Evolutionary conservation across 352 stramenopile species (phyloP).

Genomic region (Globisporangium okanoganense): DNA sequence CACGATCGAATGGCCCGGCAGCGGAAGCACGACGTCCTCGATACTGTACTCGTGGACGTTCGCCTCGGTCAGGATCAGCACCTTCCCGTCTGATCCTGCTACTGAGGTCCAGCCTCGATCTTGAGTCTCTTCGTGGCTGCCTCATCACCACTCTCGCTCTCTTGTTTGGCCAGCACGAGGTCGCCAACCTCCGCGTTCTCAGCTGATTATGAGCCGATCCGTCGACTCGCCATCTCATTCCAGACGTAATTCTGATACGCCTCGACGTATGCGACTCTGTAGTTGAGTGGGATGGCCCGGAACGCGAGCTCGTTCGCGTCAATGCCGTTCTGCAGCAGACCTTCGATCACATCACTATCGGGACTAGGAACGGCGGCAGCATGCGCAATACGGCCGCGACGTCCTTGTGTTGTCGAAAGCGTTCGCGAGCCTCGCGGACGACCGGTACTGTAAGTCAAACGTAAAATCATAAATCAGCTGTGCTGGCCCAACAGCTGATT

Average conservation of each 20-base stretch:
- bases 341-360: slow-evolving; percentile 70
- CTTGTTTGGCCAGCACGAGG: slow-evolving; percentile 74
- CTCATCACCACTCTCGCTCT: not conserved
- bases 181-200: slow-evolving; percentile 82
- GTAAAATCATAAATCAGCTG: too few species aligned
- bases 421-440: slow-evolving; percentile 67
- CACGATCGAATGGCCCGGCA: slow-evolving; percentile 86
- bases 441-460: too few species aligned
- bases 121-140: slow-evolving; percentile 10
- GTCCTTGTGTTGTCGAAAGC: slow-evolving; percentile 84
- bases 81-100: slow-evolving; percentile 27
- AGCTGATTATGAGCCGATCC: slow-evolving; percentile 69
- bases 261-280: slow-evolving; percentile 68
- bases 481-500: too few species aligned
- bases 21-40: slow-evolving; percentile 92
- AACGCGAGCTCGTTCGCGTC: slow-evolving; percentile 73
- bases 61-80: slow-evolving; percentile 75
- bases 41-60: slow-evolving; percentile 88
- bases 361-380: slow-evolving; percentile 69
- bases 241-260: slow-evolving; percentile 94
- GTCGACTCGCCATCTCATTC: slow-evolving; percentile 92
- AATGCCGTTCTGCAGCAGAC: slow-evolving; percentile 66
- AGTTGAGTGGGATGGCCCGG: slow-evolving; percentile 50
- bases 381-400: slow-evolving; percentile 69
- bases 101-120: slow-evolving; percentile 1